Evolutionary conservation across 2,329 filamentous ascomycete species (phyloP), one percentile per base, ranked within the genome.

Genomic region (Cucurbitaria berberidis): DNA sequence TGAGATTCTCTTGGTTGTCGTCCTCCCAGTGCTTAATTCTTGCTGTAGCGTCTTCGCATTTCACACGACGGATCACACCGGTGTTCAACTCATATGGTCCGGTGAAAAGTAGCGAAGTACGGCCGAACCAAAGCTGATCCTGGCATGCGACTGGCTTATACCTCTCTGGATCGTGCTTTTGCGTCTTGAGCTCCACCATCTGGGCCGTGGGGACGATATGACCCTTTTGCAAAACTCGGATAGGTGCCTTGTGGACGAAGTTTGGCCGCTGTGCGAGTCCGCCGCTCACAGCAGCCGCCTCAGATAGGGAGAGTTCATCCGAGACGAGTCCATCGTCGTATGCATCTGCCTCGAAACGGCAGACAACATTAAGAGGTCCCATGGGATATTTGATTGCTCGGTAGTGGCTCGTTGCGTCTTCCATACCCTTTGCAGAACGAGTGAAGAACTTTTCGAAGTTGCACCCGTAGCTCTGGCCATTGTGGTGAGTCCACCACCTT

Each of bases 101-200:
- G 0, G 62, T 68, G 52, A 65, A 63, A 0, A 70, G 46, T 16
- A 68, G 53, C 16, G 56, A 49, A 0, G 68, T 72, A 10, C 68
- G 66, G 2, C 68, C 68, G 46, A 72, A 72, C 68, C 68, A 72
- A 9, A 72, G 59, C 27, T 70, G 67, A 29, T 70, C 68, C 41
- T 60, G 57, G 36, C 68, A 70, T 15, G 35, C 16, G 2, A 64
- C 62, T 0, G 30, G 36, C 1, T 30, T 32, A 10, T 22, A 46
- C 1, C 45, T 40, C 3, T 60, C 55, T 3, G 55, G 41, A 26
- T 55, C 60, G 11, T 60, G 44, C 1, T 48, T 53, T 22, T 66
- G 57, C 16, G 66, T 67, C 39, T 70, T 71, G 4, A 71, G 55
- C 39, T 70, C 66, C 3, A 65, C 56, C 38, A 70, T 62, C 19